Evolutionary conservation across 495 filamentous ascomycete species (phyloP).

Genomic region (Aspergillus saccharolyticus): DNA sequence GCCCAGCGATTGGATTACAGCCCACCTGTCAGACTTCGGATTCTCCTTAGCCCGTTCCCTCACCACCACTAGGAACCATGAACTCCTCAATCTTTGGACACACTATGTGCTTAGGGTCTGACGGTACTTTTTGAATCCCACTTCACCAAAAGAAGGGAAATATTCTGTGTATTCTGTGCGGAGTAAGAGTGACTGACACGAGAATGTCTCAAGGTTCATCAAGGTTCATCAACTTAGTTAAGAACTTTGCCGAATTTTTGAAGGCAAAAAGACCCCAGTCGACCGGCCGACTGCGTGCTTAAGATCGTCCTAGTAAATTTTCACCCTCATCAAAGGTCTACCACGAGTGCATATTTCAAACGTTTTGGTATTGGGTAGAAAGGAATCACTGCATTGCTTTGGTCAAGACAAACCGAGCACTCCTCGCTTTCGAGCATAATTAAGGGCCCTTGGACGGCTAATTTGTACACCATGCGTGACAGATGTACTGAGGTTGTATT

Average conservation of each 20-base stretch:
- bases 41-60: not conserved
- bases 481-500: too few relatives aligned
- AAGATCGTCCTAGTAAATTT: not conserved
- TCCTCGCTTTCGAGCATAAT: not conserved
- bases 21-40: slow-evolving; percentile 4
- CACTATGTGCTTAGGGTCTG: not conserved
- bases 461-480: not conserved
- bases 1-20: not conserved
- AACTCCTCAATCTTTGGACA: not conserved
- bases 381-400: not conserved
- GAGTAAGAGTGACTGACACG: not conserved
- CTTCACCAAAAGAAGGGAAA: not conserved
- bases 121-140: too few relatives aligned
- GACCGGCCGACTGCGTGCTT: not conserved
- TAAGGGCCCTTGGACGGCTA: slow-evolving; percentile 1
- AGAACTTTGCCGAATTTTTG: not conserved
- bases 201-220: not conserved
- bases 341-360: not conserved
- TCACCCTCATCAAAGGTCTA: not conserved
- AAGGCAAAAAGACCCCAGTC: not conserved
- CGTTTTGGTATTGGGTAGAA: not conserved
- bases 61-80: not conserved
- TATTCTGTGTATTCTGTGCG: too few relatives aligned
- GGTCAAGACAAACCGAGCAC: not conserved
- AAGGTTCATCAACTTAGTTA: not conserved